A percentile compares a stretch with the other conserved stretches of the same genome.
Evolutionary conservation across 768 basidiomycete species (phyloP).

Genomic region (Lepiota subincarnata): DNA sequence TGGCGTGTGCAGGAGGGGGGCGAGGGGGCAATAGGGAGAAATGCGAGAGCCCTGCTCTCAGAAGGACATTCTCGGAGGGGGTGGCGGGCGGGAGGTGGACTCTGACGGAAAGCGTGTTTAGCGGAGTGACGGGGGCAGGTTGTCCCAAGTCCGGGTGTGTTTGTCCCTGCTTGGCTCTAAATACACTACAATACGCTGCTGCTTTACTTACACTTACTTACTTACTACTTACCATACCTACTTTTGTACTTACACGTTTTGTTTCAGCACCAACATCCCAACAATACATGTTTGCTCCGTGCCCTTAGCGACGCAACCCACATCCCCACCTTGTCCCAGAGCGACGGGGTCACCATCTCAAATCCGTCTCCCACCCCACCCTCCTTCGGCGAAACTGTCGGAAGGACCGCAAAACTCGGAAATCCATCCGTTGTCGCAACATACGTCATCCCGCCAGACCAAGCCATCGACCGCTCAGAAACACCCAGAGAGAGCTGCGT

Average conservation of each 20-base stretch:
- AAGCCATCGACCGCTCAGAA: conserved; percentile 22
- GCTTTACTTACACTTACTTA: too few relatives aligned
- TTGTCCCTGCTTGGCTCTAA: conserved; percentile 6
- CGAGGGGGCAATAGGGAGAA: conserved; percentile 11
- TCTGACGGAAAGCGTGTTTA: conserved; percentile 1
- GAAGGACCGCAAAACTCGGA: conserved; percentile 21
- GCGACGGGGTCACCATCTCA: not conserved
- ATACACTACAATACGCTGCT: conserved; percentile 6
- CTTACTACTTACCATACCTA: too few relatives aligned
- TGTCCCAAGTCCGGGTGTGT: too few relatives aligned
- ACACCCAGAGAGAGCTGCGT: conserved; percentile 28
- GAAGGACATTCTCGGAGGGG: conserved; percentile 25
- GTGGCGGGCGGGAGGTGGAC: too few relatives aligned
- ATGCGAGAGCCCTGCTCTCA: conserved; percentile 33
- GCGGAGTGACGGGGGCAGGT: too few relatives aligned
- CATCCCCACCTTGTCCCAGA: conserved; percentile 12
- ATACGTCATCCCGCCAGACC: conserved; percentile 24
- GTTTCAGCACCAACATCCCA: conserved; percentile 4
- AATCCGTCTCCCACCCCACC: not conserved
- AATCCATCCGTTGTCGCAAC: conserved; percentile 14
- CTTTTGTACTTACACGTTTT: too few relatives aligned
- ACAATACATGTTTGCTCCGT: not conserved
- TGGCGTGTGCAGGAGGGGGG: not conserved
- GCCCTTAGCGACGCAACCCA: not conserved
- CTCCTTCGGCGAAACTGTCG: conserved; percentile 10